Evolutionary conservation across 2,329 filamentous ascomycete genomes (phyloP), one percentile per base, ranked within the genome.

Genomic region (Macrophomina pseudophaseolina): DNA sequence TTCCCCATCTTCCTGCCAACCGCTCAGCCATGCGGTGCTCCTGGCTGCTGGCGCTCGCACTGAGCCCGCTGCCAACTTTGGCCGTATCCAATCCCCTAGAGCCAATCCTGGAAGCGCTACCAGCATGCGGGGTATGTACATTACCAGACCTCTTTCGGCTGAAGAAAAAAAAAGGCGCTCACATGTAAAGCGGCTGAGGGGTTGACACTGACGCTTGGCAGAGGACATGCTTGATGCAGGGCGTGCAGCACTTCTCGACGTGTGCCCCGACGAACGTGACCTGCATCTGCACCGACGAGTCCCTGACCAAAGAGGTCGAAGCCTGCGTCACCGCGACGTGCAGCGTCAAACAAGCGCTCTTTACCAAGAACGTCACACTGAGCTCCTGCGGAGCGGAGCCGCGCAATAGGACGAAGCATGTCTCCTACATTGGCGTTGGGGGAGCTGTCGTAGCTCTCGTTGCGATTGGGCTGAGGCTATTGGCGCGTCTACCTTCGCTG

Each of bases 301-400:
- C 42, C 3, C 18, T 66, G 53, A 66, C 44, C 14, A 51, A 28
- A n/a, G 54, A 58, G 30, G 53, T 66, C 7, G 54, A 66, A 28
- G 33, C 33, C 8, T 66, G 64, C 33, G 44, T 51, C 5, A 6
- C 49, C 14, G 53, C 53, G 2, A n/a, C 49, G 14, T 67, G 66
- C 59, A 51, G 23, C 35, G 32, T 59, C 51, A 59, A 67, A 28
- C 46, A 67, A 28, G 49, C 59, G 2, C 32, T 67, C n/a, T 58
- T 74, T 14, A 80, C 79, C 4, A 80, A 83, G 69, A 82, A 83
- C 67, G 72, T 76, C 58, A 82, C 80, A 0, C 64, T 71, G 14
- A 76, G 78, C 18, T 70, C 74, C 42, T 84, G 82, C 64, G 72
- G 74, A 35, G 76, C 75, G 2, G 79, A 80, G 0, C 66, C 79